phyloP scores from a whole-genome alignment of 2,329 filamentous ascomycete genomes.

The Fusarium coffeatum region DNA sequence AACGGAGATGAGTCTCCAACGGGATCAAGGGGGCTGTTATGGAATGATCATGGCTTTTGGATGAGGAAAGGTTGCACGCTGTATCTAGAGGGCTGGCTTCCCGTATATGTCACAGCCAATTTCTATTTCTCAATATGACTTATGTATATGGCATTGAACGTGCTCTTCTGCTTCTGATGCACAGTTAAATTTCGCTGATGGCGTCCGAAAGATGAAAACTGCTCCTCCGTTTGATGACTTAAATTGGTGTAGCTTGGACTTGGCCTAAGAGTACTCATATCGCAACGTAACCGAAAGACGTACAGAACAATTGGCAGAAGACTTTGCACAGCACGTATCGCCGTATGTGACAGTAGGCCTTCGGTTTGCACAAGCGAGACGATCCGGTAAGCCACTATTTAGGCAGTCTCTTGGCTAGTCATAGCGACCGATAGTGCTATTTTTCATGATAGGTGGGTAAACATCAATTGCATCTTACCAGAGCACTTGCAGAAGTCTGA shows the following conservation, averaged over 20 bases:
- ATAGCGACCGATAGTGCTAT: neutral
- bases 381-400: neutral
- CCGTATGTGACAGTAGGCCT: too few species aligned
- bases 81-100: neutral
- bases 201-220: too few species aligned
- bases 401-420: too few species aligned
- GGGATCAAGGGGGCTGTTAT: neutral
- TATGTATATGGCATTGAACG: neutral
- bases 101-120: neutral
- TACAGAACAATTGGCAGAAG: too few species aligned
- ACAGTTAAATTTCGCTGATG: too few species aligned
- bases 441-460: neutral
- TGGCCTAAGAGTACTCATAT: too few species aligned
- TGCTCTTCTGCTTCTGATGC: too few species aligned
- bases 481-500: neutral
- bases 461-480: neutral
- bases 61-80: neutral
- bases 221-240: too few species aligned
- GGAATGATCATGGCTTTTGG: neutral
- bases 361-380: neutral
- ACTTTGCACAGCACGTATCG: too few species aligned
- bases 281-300: too few species aligned
- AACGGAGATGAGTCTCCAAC: fast-evolving
- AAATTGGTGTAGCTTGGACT: too few species aligned
- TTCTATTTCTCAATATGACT: neutral